Evolutionary conservation across 1,284 basidiomycete genomes (phyloP), one percentile per base, ranked within the genome.

Genomic region (Marasmius sp.): DNA sequence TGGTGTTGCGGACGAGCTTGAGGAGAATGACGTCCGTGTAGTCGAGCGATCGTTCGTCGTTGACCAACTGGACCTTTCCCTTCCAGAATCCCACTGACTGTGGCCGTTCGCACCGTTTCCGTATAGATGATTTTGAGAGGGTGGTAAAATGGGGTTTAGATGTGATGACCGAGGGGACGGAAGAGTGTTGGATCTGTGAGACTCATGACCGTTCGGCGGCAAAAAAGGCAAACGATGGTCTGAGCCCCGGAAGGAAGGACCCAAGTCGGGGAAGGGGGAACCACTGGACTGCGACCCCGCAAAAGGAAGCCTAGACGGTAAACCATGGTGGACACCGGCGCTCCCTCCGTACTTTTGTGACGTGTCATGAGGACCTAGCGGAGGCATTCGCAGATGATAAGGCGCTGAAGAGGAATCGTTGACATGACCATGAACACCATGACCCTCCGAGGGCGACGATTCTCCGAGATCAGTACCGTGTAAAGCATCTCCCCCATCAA

Each of bases 381-480:
- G 45, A 14, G 45, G 45, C 45, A 47, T 47, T 47, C 45, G 45
- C 14, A 47, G 20, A 47, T 27, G 27, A 27, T 47, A 47, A 47
- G 45, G 20, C n/a, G 11, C 45, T 20, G 45, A 47, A 47, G 16
- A 18, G 45, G 45, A 20, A 47, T 20, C 45, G 20, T 47, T 20
- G 45, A 47, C 45, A 47, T 47, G 33, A 54, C 37, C 52, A 54
- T 54, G 52, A 37, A 37, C 52, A 38, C 52, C 52, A 18, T 78
- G 77, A 41, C 81, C 69, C 9, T 78, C 78, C 10, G 75, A 74
- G 11, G 76, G 76, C 18, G 75, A 75, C 20, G 68, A 71, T 59
- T 77, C 73, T 63, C 75, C 75, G 61, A 71, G 66, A 62, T 81
- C 79, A 57, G 75, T 73, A 53, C 57, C 53, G 53, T 39, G 34